A percentile compares a stretch with the other conserved stretches of the same genome.
Evolutionary conservation across 768 basidiomycete species (phyloP).

Genomic region (Cystofilobasidium bisporidii): DNA sequence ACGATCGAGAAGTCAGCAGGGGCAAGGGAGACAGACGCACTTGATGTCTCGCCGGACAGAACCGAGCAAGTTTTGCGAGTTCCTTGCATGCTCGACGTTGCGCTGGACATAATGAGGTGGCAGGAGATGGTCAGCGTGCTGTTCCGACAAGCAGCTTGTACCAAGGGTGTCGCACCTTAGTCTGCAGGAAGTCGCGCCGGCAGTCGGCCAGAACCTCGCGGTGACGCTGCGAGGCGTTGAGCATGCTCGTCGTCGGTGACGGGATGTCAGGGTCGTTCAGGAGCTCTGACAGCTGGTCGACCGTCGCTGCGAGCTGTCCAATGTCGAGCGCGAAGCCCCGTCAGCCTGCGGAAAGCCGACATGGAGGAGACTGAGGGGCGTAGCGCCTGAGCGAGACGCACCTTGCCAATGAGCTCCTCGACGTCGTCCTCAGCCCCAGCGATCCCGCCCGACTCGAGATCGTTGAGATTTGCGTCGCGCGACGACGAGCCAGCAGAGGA

Average conservation of each 20-base stretch:
- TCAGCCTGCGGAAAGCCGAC: no score
- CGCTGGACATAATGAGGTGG: conserved; percentile 44
- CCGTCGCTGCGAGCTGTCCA: conserved; percentile 81
- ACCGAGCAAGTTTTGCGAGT: conserved; percentile 74
- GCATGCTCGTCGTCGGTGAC: conserved; percentile 68
- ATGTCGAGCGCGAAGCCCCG: conserved; percentile 8
- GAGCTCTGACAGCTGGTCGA: conserved; percentile 63
- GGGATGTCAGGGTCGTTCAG: conserved; percentile 52
- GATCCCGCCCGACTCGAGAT: conserved; percentile 1
- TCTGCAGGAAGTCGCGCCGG: conserved; percentile 68
- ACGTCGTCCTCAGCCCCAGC: conserved; percentile 62
- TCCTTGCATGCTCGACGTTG: conserved; percentile 70
- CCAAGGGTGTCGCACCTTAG: conserved; percentile 66
- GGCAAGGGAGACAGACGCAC: conserved; percentile 45
- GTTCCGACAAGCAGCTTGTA: no score
- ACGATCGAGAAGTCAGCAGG: no score
- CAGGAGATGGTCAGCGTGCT: no score
- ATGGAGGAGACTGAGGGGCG: no score
- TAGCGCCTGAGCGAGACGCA: conserved; percentile 40
- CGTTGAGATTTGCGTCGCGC: not conserved
- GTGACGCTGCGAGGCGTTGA: conserved; percentile 82
- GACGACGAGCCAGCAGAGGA: not conserved
- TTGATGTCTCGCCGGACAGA: conserved; percentile 94
- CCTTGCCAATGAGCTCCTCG: conserved; percentile 78
- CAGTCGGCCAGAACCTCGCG: conserved; percentile 83